Percentiles rank a stretch among this genome's conserved stretches.
phyloP scores from a whole-genome alignment of 106 monocot species.

The Acanthochlamys bracteata region DNA sequence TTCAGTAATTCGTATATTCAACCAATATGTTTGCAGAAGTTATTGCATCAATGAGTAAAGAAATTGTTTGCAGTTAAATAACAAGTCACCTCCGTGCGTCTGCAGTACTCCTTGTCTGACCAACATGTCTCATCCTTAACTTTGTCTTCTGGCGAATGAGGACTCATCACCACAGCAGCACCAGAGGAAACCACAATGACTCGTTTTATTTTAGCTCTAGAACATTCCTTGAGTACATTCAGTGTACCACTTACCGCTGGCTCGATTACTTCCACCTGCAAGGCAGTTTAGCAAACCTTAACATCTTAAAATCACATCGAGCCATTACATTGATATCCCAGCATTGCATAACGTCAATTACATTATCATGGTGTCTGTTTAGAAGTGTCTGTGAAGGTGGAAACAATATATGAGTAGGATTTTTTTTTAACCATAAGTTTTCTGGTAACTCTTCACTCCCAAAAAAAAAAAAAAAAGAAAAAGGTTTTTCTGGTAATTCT shows the following conservation, averaged over 20 bases:
- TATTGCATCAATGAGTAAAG: no score
- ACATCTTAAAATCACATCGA: neutral
- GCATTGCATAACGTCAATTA: no score
- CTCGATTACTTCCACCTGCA: conserved; percentile 27
- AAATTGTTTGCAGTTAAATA: neutral
- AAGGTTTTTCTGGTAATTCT: no score
- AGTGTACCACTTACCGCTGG: conserved; percentile 32
- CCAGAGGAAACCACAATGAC: conserved; percentile 23
- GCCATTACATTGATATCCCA: no score
- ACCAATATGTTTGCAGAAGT: no score
- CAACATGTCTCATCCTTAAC: conserved; percentile 31
- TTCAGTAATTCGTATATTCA: no score
- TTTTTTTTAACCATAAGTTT: no score
- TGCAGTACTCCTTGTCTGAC: conserved; percentile 28
- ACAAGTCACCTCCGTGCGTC: conserved; percentile 13
- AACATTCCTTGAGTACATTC: conserved; percentile 36
- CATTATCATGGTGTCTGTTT: no score
- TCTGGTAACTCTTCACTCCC: no score
- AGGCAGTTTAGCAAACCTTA: neutral
- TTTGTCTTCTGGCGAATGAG: conserved; percentile 16
- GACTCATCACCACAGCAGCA: conserved; percentile 6
- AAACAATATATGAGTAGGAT: no score
- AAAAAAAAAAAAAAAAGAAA: no score
- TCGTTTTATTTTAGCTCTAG: conserved; percentile 16
- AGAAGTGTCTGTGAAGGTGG: no score